Evolutionary conservation across 257 asterid species (phyloP).

Genomic region (Plantago elongata): DNA sequence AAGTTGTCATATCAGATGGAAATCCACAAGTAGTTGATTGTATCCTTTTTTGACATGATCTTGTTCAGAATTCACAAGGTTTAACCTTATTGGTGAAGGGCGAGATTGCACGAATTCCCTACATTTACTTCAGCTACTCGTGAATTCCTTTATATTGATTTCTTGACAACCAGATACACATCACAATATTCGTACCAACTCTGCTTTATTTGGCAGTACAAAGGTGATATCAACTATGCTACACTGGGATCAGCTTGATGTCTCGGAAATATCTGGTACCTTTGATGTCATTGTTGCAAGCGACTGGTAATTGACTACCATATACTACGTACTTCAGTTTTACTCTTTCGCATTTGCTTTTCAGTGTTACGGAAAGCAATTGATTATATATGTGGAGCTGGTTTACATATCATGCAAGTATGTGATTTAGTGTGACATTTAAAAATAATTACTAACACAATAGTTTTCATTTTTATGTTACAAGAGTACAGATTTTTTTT

Average conservation of each 20-base stretch:
- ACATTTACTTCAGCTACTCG: not conserved
- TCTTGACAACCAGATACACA: slow-evolving; percentile 78
- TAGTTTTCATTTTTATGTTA: too few species aligned
- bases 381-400: not conserved
- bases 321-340: slow-evolving; percentile 1
- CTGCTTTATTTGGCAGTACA: slow-evolving; percentile 55
- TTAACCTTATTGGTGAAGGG: too few species aligned
- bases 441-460: too few species aligned
- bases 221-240: slow-evolving; percentile 64
- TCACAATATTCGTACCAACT: slow-evolving; percentile 50
- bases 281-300: slow-evolving; percentile 80
- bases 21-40: slow-evolving; percentile 95
- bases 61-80: too few species aligned
- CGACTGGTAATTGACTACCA: slow-evolving; percentile 65
- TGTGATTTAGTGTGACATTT: too few species aligned
- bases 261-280: slow-evolving; percentile 35
- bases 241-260: slow-evolving; percentile 66
- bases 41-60: slow-evolving; percentile 43
- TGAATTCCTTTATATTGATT: slow-evolving; percentile 22
- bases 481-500: too few species aligned
- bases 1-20: slow-evolving; percentile 91
- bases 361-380: not conserved
- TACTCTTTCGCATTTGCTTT: not conserved
- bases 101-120: too few species aligned
- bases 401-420: not conserved